Conservation (phyloP, 2,329 filamentous ascomycete species). For the Aspergillus latus region DNA sequence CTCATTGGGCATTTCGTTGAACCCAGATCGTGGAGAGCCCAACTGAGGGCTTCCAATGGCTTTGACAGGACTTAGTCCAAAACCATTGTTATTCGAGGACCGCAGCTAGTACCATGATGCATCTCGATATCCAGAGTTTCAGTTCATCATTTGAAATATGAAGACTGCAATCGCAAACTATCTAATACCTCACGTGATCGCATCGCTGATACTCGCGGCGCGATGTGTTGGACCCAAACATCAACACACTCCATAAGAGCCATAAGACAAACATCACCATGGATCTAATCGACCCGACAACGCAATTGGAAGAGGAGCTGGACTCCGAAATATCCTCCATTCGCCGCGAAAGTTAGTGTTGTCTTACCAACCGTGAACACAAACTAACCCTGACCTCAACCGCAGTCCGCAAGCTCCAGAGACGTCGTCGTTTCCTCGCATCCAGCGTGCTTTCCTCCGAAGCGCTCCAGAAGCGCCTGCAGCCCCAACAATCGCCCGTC, state of each 20-base stretch:
- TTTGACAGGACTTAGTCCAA: too few relatives aligned
- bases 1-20: neutral
- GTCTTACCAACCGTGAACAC: neutral
- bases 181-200: slow-evolving; percentile 9
- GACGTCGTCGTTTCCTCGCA: slow-evolving; percentile 40
- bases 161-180: neutral
- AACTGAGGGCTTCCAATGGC: too few relatives aligned
- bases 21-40: neutral
- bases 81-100: too few relatives aligned
- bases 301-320: slow-evolving; percentile 27
- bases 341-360: slow-evolving; percentile 41
- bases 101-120: too few relatives aligned
- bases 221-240: neutral
- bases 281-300: slow-evolving; percentile 3
- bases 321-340: slow-evolving; percentile 45
- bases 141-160: too few relatives aligned
- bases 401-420: slow-evolving; percentile 41
- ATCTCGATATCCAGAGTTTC: too few relatives aligned
- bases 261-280: slow-evolving; percentile 1
- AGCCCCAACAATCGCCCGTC: neutral
- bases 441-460: slow-evolving; percentile 45
- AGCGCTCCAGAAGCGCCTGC: slow-evolving; percentile 32
- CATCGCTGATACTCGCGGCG: slow-evolving; percentile 9
- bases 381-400: slow-evolving; percentile 12
- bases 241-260: neutral